phyloP scores from a whole-genome alignment of 78 protist genomes.

The Dictyostelium firmibasis region DNA sequence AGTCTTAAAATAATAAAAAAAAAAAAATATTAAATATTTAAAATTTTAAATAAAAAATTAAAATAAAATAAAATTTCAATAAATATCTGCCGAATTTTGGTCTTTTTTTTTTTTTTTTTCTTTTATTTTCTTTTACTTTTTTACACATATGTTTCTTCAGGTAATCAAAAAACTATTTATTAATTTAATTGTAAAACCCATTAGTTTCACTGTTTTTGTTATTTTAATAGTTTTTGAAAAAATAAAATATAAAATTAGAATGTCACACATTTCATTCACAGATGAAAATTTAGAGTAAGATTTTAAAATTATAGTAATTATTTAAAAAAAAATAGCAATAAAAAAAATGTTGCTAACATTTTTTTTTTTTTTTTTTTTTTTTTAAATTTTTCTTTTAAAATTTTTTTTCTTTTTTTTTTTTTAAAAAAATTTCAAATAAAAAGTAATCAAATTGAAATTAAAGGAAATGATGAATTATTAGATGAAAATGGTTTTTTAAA shows the following conservation, averaged over 20 bases:
- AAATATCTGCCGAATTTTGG: too few species aligned
- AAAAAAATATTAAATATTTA: background rate
- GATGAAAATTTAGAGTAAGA: constrained; percentile 30
- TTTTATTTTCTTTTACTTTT: background rate
- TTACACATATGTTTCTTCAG: background rate
- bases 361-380: background rate
- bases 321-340: background rate
- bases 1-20: too few species aligned
- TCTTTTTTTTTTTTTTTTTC: background rate
- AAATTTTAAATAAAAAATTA: too few species aligned
- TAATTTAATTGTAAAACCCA: background rate
- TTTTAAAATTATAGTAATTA: too few species aligned
- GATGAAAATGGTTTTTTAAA: constrained; percentile 40
- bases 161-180: background rate
- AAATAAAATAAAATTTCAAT: too few species aligned
- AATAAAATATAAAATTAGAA: constrained; percentile 9
- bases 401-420: too few species aligned
- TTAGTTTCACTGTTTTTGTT: constrained; percentile 20
- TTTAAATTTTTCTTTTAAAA: too few species aligned
- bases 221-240: constrained; percentile 21
- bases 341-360: background rate
- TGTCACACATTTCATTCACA: constrained; percentile 25
- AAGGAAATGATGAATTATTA: constrained; percentile 5
- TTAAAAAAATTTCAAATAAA: too few species aligned
- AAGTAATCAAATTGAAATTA: constrained; percentile 22